Evolutionary conservation across 768 basidiomycete genomes (phyloP), one percentile per base, ranked within the genome.

Genomic region (Leccinum aurantiacum): DNA sequence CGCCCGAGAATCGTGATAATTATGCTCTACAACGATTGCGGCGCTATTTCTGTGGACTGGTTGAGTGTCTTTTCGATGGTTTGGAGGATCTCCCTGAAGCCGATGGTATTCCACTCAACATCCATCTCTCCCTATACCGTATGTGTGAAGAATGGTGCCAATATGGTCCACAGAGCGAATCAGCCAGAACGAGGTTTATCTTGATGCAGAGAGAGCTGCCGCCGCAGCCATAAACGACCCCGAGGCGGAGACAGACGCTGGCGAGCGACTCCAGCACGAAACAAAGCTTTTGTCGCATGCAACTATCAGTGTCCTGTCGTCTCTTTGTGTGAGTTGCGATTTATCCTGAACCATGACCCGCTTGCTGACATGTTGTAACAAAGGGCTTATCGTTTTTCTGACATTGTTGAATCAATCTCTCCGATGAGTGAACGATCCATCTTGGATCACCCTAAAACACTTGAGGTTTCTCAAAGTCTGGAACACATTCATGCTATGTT

Each of bases 101-200:
- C 1, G 92, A 94, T 54, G 80, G 87, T 69, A 84, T 90, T 54
- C 86, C 90, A 1, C 77, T 82, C 6, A 84, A 90, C 59, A 87
- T 87, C 77, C 86, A 93, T 67, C 80, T 95, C 7, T 81, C 88
- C 3, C 74, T 96, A 33, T 96, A 91, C 74, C 85, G 88, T 31
- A 77, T 93, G 41, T 95, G 93, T 65, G 93, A 95, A 73, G 93
- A 95, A 67, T 97, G 95, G 95, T 96, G 94, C 72, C 87, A 91
- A 67, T 79, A 90, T 50, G 94, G 92, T 6, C 82, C 85, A 31
- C 86, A 91, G 65, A 80, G 85, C 1, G 91, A 93, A 61, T 75
- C 77, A 15, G 82, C 84, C 44, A 89, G 86, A 71, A 89, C 87
- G 58, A 82, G 90, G 52, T 76, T 88, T 48, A 80, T 84, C 25